Percentiles rank a stretch among this genome's conserved stretches.
phyloP scores from a whole-genome alignment of 2,329 filamentous ascomycete genomes.

The Fusarium napiforme region DNA sequence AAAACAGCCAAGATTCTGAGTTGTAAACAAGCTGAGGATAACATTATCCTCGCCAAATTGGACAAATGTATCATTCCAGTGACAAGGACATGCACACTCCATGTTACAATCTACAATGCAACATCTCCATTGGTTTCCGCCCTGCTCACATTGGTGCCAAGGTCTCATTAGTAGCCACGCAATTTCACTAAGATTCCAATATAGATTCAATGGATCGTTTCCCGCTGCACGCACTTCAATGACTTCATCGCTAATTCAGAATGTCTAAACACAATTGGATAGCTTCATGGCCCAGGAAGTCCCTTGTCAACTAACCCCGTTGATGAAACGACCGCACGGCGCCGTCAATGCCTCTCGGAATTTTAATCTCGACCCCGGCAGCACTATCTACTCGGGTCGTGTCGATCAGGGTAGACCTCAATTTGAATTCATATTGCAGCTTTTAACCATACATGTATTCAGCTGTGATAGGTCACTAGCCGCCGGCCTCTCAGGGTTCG shows the following conservation, averaged over 20 bases:
- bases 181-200: slow-evolving; percentile 5
- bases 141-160: not conserved
- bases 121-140: not conserved
- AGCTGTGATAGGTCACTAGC: slow-evolving; percentile 9
- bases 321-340: slow-evolving; percentile 20
- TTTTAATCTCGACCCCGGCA: slow-evolving; percentile 19
- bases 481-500: not conserved
- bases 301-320: not conserved
- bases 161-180: not conserved
- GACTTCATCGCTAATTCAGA: slow-evolving; percentile 21
- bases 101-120: not conserved
- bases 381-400: slow-evolving; percentile 19
- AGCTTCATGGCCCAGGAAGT: not conserved
- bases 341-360: slow-evolving; percentile 13
- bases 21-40: not conserved
- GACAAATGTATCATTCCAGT: not conserved
- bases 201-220: not conserved
- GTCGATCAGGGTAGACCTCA: slow-evolving; percentile 28
- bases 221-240: not conserved
- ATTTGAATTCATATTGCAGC: slow-evolving; percentile 27
- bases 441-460: not conserved
- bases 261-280: not conserved
- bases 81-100: not conserved
- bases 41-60: not conserved
- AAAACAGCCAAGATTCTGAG: not conserved